These are phyloP conservation scores for Beverwykella pulmonaria DNA, from an alignment of 495 filamentous ascomycete species.

Conservation along the genomic window DNA sequence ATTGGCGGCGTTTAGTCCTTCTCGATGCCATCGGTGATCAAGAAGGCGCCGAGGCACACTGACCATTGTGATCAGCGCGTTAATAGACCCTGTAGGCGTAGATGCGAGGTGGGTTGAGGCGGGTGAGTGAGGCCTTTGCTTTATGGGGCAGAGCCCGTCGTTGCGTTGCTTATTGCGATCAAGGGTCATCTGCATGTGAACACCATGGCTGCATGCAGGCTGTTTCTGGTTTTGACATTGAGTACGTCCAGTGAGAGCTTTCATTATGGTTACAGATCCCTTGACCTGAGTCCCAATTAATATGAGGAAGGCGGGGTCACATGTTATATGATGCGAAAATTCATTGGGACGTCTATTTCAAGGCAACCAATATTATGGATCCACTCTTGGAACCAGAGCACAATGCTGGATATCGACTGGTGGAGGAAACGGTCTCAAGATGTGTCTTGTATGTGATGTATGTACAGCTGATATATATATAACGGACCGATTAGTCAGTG, in stretches of 20 bases:
- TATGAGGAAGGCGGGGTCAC: neutral
- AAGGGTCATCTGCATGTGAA: conserved; percentile 5
- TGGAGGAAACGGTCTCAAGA: too few species aligned
- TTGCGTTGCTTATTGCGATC: neutral
- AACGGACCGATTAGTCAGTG: too few species aligned
- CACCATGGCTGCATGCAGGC: conserved; percentile 5
- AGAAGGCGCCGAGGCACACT: neutral
- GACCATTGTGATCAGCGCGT: neutral
- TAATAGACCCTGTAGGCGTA: neutral
- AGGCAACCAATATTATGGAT: neutral
- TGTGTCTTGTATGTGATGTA: too few species aligned
- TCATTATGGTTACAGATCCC: neutral
- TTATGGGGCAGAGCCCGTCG: neutral
- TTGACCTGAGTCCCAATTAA: neutral
- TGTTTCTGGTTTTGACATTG: neutral
- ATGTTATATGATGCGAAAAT: too few species aligned
- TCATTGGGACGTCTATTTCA: too few species aligned
- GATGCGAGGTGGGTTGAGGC: neutral
- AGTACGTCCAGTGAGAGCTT: conserved; percentile 1
- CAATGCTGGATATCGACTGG: neutral
- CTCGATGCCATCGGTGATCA: too few species aligned
- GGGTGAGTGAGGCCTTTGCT: neutral
- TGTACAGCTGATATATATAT: too few species aligned
- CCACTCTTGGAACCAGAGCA: neutral
- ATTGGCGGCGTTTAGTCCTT: too few species aligned